These are phyloP conservation scores for Tylopilus subfusipes DNA, from an alignment of 768 basidiomycete genomes.

Conservation along the genomic window DNA sequence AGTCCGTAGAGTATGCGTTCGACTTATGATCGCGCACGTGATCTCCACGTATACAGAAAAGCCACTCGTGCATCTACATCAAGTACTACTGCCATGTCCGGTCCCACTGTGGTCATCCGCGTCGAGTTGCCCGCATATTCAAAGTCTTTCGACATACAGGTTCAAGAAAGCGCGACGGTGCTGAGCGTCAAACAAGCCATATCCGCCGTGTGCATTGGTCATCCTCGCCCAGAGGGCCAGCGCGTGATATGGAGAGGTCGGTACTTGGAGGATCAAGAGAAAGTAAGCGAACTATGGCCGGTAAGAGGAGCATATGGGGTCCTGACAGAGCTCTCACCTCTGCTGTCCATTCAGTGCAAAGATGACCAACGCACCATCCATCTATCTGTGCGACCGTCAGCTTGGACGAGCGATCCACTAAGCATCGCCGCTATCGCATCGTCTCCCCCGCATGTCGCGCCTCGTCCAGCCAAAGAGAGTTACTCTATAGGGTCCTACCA, in stretches of 20 bases:
- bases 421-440: constrained; percentile 19
- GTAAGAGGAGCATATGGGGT: constrained; percentile 33
- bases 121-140: constrained; percentile 77
- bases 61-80: no score
- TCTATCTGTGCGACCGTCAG: constrained; percentile 76
- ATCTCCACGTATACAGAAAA: constrained; percentile 29
- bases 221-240: constrained; percentile 67
- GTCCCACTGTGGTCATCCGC: constrained; percentile 40
- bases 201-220: constrained; percentile 53
- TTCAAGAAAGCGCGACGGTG: constrained; percentile 48
- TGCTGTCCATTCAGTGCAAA: constrained; percentile 37
- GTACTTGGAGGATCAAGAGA: constrained; percentile 60
- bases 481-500: not conserved
- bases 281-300: constrained; percentile 67
- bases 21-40: constrained; percentile 18
- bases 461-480: not conserved
- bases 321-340: constrained; percentile 5
- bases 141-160: constrained; percentile 57
- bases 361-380: constrained; percentile 64
- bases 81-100: constrained; percentile 24
- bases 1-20: no score
- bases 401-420: constrained; percentile 62
- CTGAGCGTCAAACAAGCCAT: constrained; percentile 69
- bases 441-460: not conserved
- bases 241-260: constrained; percentile 75